Base-by-base conservation (phyloP, 2,329 filamentous ascomycete genomes). In the Cladosporium sp. region DNA sequence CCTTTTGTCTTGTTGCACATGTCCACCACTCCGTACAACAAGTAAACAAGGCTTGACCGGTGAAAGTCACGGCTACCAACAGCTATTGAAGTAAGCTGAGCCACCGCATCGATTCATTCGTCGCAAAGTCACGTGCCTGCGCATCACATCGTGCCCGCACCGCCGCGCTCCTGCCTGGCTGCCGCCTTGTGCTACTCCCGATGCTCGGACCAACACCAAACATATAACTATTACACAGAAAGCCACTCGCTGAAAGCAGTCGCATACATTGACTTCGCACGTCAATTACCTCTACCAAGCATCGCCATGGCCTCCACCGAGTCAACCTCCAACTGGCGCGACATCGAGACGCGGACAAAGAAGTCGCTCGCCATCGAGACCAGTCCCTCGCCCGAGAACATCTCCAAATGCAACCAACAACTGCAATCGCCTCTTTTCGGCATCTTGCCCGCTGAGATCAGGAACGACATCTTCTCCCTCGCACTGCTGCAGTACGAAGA, bases 381-480 rank as follows among this genome's bases (percentile, higher is more conserved):
- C 32, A 36, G 14, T 11, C 36, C 57, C 34, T 47, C 38, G 3
- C 12, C 57, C 10, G 57, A 59, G 38, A 59, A 59, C 57, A 26
- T 47, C 57, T 44, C 57, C 36, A 41, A 47, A 47, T 59, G 57
- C 34, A 44, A 47, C 36, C 57, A 26, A n/a, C 57, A 59, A 11
- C n/a, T 38, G 7, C 21, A 26, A 41, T 71, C 68, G 2, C 72
- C 70, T 5, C 65, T 74, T 26, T 74, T 73, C 64, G 36, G 65
- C 21, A 54, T 55, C 10, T 52, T 78, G 18, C 76, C 76, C 8
- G 36, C 70, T n/a, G 77, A 79, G 66, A 70, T 78, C 44, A 70
- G 78, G n/a, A 70, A 73, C 28, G 49, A 72, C n/a, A 78, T 80
- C 52, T 79, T 76, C 69, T 68, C 71, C 28, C 75, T 73, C 49